A percentile compares a stretch with the other conserved stretches of the same genome.
Evolutionary conservation across 2,329 filamentous ascomycete genomes (phyloP).

Genomic region (Raffaelea albimanens): DNA sequence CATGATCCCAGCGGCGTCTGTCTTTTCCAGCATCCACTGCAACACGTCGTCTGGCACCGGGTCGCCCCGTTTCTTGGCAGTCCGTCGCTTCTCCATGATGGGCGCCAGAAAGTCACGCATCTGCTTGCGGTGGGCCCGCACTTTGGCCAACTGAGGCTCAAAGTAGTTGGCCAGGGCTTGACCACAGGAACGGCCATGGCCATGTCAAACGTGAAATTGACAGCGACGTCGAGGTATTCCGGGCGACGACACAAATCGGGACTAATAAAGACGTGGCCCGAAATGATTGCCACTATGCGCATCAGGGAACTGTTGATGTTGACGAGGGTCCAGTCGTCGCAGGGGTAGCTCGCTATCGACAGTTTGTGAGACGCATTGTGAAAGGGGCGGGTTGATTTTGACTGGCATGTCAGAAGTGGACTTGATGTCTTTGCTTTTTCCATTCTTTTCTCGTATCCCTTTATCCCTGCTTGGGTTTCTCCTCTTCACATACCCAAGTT

Average conservation of each 20-base stretch:
- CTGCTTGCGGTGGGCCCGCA: slow-evolving; percentile 1
- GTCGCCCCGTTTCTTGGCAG: slow-evolving; percentile 10
- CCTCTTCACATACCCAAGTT: neutral
- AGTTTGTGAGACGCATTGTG: neutral
- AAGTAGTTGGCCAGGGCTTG: slow-evolving; percentile 12
- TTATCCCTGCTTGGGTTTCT: neutral
- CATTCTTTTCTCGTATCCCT: too few species aligned
- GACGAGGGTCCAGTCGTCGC: slow-evolving; percentile 29
- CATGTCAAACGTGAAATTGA: slow-evolving; percentile 34
- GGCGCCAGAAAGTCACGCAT: slow-evolving; percentile 23
- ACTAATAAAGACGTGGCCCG: slow-evolving; percentile 37
- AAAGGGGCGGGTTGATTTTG: slow-evolving; percentile 3
- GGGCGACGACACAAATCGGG: slow-evolving; percentile 33
- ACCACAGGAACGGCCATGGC: slow-evolving; percentile 24
- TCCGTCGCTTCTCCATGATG: slow-evolving; percentile 10
- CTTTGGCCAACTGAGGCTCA: slow-evolving; percentile 3
- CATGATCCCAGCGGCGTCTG: slow-evolving; percentile 22
- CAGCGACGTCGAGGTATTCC: slow-evolving; percentile 33
- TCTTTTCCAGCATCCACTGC: slow-evolving; percentile 34
- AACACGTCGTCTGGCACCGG: slow-evolving; percentile 35
- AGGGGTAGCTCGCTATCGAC: slow-evolving; percentile 21
- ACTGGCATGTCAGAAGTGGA: neutral
- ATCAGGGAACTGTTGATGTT: slow-evolving; percentile 30
- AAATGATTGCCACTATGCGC: slow-evolving; percentile 35
- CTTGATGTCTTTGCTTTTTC: too few species aligned